Percentiles rank a stretch among this genome's conserved stretches.
Evolutionary conservation across 2,329 filamentous ascomycete species (phyloP).

Genomic region (Neofusicoccum parvum): DNA sequence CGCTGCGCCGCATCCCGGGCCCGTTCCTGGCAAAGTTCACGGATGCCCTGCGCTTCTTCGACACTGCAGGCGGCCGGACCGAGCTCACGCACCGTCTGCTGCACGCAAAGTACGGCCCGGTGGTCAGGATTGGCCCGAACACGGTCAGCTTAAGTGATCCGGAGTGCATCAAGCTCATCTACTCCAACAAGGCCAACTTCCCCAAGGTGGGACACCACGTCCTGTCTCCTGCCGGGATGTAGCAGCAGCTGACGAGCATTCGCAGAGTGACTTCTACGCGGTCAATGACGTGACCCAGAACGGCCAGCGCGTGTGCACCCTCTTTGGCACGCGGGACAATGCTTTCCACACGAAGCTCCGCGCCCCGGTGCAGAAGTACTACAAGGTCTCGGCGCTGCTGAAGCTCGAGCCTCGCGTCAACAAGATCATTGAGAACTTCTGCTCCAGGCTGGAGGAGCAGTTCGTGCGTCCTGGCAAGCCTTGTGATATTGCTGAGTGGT

Average conservation of each 20-base stretch:
- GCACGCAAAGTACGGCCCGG: constrained; percentile 34
- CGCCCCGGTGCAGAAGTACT: constrained; percentile 35
- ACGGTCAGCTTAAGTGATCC: constrained; percentile 34
- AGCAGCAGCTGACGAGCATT: not conserved
- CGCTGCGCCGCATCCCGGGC: constrained; percentile 29
- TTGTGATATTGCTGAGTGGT: constrained; percentile 37
- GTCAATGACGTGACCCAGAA: constrained; percentile 38
- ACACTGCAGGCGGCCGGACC: constrained; percentile 33
- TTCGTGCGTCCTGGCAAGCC: constrained; percentile 32
- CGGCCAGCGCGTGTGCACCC: constrained; percentile 33
- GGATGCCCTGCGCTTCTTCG: constrained; percentile 34
- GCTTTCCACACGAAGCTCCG: constrained; percentile 30
- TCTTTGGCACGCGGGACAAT: constrained; percentile 38
- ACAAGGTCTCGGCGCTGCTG: constrained; percentile 29
- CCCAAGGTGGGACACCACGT: constrained; percentile 28
- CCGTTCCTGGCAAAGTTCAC: constrained; percentile 38
- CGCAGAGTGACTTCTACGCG: constrained; percentile 35
- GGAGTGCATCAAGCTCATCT: constrained; percentile 35
- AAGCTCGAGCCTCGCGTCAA: constrained; percentile 34
- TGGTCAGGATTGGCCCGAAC: constrained; percentile 35
- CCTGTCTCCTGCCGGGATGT: not conserved
- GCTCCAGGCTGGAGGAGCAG: constrained; percentile 30
- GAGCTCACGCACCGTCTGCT: constrained; percentile 34
- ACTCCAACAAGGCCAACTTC: constrained; percentile 36
- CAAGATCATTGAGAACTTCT: constrained; percentile 28